Evolutionary conservation across 2,329 filamentous ascomycete genomes (phyloP), one percentile per base, ranked within the genome.

Genomic region (Apiospora arundinis): DNA sequence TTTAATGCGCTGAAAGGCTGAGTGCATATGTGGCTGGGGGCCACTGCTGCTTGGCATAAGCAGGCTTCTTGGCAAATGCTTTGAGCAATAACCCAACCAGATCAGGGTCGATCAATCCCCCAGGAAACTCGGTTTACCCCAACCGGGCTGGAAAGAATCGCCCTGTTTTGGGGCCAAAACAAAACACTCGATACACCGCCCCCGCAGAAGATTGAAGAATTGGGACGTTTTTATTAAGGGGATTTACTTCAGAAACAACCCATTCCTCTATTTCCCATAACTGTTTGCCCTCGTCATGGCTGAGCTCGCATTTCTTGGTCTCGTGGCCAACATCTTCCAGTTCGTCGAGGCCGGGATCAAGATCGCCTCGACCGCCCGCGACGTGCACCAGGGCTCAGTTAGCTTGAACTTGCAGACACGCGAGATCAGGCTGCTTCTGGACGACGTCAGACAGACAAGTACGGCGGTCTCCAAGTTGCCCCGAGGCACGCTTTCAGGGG

Each of bases 271-370:
- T 32, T 6, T 4, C 32, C 32, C 32, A 32, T 32, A n/a, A n/a
- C n/a, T n/a, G n/a, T n/a, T n/a, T n/a, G n/a, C n/a, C n/a, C 32
- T 32, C 32, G 32, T 42, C 40, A 63, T 63, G 56, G 56, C 56
- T 3, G 56, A 63, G 56, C 32, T 40, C 4, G 56, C 56, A 18
- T 8, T 63, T n/a, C 56, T 63, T 40, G 56, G 56, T 7, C 56
- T 63, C 1, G 56, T 63, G 11, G 56, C 56, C 56, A 63, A 63
- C 32, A 63, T 63, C 11, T 63, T 63, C 32, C 56, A 63, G 18
- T 63, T 63, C 8, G 32, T 63, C 56, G 56, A 63, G 21, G 7
- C 21, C 2, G 56, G 56, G 1, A 8, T 63, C 8, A 63, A 40
- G 18, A 40, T 63, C 8, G 56, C 56, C 12, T 63, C 16, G 18